Evolutionary conservation across 108 stramenopile genomes (phyloP), one percentile per base, ranked within the genome.

Genomic region (Poteriospumella lacustris): DNA sequence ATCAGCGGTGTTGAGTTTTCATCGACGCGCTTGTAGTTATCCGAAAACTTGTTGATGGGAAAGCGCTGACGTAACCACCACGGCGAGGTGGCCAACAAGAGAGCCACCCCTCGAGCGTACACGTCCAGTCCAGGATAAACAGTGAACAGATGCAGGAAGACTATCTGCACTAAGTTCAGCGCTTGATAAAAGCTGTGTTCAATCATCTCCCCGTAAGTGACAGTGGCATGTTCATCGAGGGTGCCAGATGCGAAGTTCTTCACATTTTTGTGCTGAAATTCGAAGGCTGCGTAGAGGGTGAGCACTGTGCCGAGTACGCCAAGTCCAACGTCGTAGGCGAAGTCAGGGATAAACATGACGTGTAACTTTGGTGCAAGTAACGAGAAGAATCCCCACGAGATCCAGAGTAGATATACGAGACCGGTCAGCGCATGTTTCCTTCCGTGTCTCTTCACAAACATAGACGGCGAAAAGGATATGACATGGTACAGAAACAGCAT

Each of bases 191-290:
- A 91, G 24, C 84, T 80, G 82, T 93, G 92, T 68, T 93, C 92
- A 1, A 93, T 78, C 92, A 93, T 93, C 83, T 93, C 92, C 9
- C 79, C 60, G 42, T 90, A 88, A 52, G 91, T 93, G n/a, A 93
- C 91, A 41, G 89, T 88, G 19, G 92, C 89, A 36, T 58, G 43
- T 33, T 82, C 64, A 19, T 89, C 86, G 39, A 93, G 77, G 31
- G 90, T 89, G 12, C 92, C 92, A 9, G 89, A 90, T 60, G 89
- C 90, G 1, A 85, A 85, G 0, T 79, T 91, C 34, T 43, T 38
- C 0, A 93, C 82, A 1, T 76, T 36, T 29, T 70, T 78, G 69
- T 90, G 88, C 1, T 90, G 90, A 80, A 93, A 93, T 60, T 88
- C 90, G 1, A 68, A 68, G 19, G 92, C 90, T 2, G 92, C 92